Percentiles rank a stretch among this genome's conserved stretches.
Conservation (phyloP, 768 basidiomycete genomes). For the Lanmaoa pseudosensibilis region DNA sequence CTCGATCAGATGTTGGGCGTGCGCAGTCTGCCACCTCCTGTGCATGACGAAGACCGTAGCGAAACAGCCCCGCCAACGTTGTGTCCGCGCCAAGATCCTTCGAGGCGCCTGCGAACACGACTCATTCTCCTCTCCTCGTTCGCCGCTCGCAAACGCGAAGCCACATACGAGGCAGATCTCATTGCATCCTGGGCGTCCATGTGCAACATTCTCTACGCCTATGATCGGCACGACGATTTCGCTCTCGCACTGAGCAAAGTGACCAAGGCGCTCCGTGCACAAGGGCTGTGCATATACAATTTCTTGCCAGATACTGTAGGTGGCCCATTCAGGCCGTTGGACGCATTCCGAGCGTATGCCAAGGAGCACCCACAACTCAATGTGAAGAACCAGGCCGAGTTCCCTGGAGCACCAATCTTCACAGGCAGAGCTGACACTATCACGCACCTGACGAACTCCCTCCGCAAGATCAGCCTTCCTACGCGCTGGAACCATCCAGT, state of each 20-base stretch:
- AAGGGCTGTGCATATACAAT: background rate
- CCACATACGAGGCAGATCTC: background rate
- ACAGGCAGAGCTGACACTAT: background rate
- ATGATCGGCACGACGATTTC: background rate
- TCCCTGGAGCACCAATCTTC: background rate
- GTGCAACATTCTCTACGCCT: background rate
- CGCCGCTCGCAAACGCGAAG: background rate
- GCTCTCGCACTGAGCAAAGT: background rate
- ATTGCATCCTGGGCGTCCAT: background rate
- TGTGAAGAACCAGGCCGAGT: background rate
- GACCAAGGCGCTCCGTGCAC: background rate
- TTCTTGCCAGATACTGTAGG: background rate
- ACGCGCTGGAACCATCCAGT: background rate
- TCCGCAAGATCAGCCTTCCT: background rate
- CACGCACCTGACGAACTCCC: background rate
- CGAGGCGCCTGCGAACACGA: background rate
- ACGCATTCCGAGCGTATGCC: background rate
- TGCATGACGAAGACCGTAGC: background rate
- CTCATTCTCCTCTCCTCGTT: background rate
- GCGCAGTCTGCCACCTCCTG: background rate
- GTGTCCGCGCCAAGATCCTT: background rate
- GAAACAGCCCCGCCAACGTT: background rate
- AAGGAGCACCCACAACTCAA: background rate
- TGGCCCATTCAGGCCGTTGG: background rate
- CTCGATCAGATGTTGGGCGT: background rate